These are phyloP conservation scores for Entonaema liquescens DNA, from an alignment of 495 filamentous ascomycete genomes.

Conservation along the genomic window DNA sequence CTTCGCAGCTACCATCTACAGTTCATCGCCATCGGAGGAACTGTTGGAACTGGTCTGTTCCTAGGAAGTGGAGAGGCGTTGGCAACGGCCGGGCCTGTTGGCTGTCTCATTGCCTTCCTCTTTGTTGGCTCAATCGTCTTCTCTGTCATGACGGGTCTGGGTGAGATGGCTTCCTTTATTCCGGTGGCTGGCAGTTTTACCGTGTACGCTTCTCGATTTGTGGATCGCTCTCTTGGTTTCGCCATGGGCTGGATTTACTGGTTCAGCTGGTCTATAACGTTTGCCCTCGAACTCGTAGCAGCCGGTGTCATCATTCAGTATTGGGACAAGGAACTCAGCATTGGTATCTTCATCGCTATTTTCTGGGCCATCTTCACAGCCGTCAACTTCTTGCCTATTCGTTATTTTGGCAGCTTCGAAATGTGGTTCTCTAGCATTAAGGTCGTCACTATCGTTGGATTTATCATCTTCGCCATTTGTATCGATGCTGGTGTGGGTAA, in stretches of 20 bases:
- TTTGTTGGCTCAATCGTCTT: conserved; percentile 73
- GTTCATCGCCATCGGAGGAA: conserved; percentile 73
- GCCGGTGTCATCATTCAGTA: conserved; percentile 78
- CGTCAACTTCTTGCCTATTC: conserved; percentile 73
- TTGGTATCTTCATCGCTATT: conserved; percentile 77
- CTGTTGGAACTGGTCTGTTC: conserved; percentile 80
- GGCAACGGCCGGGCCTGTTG: conserved; percentile 68
- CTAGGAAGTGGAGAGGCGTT: conserved; percentile 73
- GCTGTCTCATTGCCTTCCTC: conserved; percentile 73
- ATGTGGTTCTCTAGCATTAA: conserved; percentile 80
- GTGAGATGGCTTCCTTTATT: conserved; percentile 79
- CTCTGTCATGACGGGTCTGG: conserved; percentile 63
- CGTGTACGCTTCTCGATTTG: conserved; percentile 74
- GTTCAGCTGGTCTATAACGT: conserved; percentile 66
- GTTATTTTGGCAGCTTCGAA: conserved; percentile 76
- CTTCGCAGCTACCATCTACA: conserved; percentile 63
- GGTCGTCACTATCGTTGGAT: conserved; percentile 75
- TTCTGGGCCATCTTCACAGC: conserved; percentile 74
- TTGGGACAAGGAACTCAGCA: conserved; percentile 66
- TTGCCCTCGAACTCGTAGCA: conserved; percentile 78
- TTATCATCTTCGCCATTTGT: conserved; percentile 72
- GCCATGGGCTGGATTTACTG: conserved; percentile 76
- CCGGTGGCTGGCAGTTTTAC: conserved; percentile 81
- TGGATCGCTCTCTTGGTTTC: conserved; percentile 78
- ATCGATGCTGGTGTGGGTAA: conserved; percentile 73